Conservation (phyloP, 306 rosid genomes). For the Dalbergia cultrata region DNA sequence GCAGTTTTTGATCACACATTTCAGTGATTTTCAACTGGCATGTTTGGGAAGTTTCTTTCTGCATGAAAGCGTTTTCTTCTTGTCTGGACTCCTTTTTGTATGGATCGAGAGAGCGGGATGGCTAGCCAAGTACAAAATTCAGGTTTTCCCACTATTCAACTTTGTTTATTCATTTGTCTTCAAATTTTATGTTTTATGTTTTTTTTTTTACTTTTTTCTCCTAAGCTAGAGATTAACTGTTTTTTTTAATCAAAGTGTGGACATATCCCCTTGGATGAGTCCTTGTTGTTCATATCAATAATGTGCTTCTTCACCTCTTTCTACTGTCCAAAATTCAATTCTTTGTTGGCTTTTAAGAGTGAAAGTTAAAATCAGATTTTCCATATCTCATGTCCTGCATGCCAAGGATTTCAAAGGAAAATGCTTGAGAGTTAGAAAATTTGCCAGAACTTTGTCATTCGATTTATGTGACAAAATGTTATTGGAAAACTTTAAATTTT, state of each 20-base stretch:
- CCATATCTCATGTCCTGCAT: background rate
- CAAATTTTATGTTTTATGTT: background rate
- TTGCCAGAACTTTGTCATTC: too few species aligned
- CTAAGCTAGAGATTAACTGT: background rate
- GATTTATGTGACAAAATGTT: too few species aligned
- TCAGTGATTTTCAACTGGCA: constrained; percentile 91
- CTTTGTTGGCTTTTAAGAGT: background rate
- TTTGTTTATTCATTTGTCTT: background rate
- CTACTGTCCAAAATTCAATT: background rate
- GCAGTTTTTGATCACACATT: constrained; percentile 86
- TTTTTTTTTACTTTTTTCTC: background rate
- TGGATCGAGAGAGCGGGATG: constrained; percentile 93
- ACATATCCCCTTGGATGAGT: background rate
- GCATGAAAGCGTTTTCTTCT: constrained; percentile 89
- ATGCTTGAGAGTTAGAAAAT: too few species aligned
- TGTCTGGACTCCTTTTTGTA: constrained; percentile 95
- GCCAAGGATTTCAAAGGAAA: background rate
- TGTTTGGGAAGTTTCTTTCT: constrained; percentile 86
- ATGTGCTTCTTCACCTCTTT: background rate
- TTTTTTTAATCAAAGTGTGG: constrained; percentile 3
- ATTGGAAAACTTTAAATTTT: too few species aligned
- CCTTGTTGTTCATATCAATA: constrained; percentile 12
- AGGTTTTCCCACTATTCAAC: constrained; percentile 59
- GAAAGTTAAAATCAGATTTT: background rate
- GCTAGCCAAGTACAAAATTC: constrained; percentile 95